Conservation (phyloP, 306 rosid species). For the Fragaria nilgerrensis region DNA sequence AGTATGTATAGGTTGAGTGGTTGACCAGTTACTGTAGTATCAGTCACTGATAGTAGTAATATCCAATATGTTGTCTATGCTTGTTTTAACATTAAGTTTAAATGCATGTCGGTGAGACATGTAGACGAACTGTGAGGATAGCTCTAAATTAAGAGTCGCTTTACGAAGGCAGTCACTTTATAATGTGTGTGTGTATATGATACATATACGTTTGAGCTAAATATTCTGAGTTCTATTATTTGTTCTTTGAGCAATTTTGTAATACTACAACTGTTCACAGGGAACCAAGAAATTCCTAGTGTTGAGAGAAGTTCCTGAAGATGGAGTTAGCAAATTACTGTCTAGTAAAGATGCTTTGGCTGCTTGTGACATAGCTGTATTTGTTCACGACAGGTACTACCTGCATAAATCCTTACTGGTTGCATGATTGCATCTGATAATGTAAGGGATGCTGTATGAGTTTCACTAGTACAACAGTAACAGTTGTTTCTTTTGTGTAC, state of each 20-base stretch:
- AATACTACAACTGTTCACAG: conserved; percentile 36
- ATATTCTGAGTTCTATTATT: not conserved
- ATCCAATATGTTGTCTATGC: not conserved
- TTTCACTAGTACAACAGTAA: not conserved
- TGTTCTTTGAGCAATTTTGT: not conserved
- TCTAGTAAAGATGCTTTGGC: conserved; percentile 88
- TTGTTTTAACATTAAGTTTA: not conserved
- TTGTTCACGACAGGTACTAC: conserved; percentile 83
- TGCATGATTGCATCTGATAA: not conserved
- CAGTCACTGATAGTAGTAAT: not conserved
- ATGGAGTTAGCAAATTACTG: conserved; percentile 59
- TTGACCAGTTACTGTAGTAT: not conserved
- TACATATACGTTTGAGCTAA: not conserved
- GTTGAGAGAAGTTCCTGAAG: conserved; percentile 86
- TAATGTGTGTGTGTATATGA: no score
- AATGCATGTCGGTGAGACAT: not conserved
- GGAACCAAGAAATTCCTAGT: conserved; percentile 70
- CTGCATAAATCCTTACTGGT: not conserved
- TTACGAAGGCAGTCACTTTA: no score
- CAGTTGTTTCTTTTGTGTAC: not conserved
- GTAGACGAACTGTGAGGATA: not conserved
- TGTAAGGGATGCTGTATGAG: not conserved
- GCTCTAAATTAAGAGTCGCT: not conserved
- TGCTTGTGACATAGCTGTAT: conserved; percentile 83
- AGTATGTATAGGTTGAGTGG: not conserved